Base-by-base conservation (phyloP, 345 rosid genomes). In the Hibiscus trionum region DNA sequence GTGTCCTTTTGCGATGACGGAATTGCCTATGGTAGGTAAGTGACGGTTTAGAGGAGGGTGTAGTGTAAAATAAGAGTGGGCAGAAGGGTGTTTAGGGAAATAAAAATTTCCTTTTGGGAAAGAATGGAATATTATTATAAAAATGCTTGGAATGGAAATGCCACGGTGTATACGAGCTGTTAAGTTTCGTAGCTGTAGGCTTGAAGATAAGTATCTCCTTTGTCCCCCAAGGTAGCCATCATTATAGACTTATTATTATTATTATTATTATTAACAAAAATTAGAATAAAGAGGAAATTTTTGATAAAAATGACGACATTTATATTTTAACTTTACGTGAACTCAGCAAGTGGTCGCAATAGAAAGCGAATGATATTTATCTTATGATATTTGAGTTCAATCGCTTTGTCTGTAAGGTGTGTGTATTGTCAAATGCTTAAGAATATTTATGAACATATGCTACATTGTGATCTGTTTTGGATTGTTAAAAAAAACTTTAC, bases 171-270 rank as follows among this genome's bases (percentile, higher is more conserved):
- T 0, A 15, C 46, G 56, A 64, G 76, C 77, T 72, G 82, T 70
- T 66, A 69, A 75, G 72, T 56, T 46, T 14, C 44, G 44, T 39
- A 39, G 44, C 44, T 8, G 26, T 57, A 64, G 71, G 7, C n/a
- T 61, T n/a, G 75, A 69, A 66, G 82, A 72, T 79, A 74, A 77
- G 82, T 74, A 62, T 82, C 70, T 73, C 50, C 66, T 75, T 78
- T 77, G 85, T 81, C 81, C 75, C 77, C 84, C 4, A 14, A 74
- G 31, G 79, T 83, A 84, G 39, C 55, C 65, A 61, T 69, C 73
- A 42, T 53, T n/a, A 6, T 75, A 15, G 56, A 46, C 39, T 46
- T 17, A 21, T 53, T 53, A 2, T 11, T 12, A 46, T 12, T 46
- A 9, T 4, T 42, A 42, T 5, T 8, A 37, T 37, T 37, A 49